Evolutionary conservation across 345 rosid genomes (phyloP), one percentile per base, ranked within the genome.

Genomic region (Eucalyptus dawsonii): DNA sequence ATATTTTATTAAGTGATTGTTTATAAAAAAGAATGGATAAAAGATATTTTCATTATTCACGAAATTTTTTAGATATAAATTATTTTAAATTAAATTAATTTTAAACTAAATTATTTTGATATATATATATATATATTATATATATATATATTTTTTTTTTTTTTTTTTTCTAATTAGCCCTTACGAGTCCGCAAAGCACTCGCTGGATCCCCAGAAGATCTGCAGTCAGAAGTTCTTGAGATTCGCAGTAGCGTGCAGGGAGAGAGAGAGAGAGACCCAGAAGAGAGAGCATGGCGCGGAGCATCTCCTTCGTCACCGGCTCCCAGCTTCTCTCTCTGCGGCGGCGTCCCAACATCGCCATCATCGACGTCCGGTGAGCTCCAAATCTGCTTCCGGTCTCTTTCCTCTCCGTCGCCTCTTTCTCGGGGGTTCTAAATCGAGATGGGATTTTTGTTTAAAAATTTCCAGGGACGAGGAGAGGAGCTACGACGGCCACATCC

Each of bases 401-500:
- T 24, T 11, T 21, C 45, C 51, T 13, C 87, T 29, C 67, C 67
- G 27, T 14, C 13, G 31, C 8, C n/a, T 11, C 17, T 47, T 42
- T 53, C 5, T 86, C 45, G 53, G 58, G 22, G 22, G 34, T 34
- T 34, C 12, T 45, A 8, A 80, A 80, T 65, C 29, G 51, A 49
- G 14, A 14, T 56, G 54, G 34, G 31, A 1, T 62, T 60, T 7
- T 13, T 31, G 88, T 13, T 37, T 4, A 89, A 56, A n/a, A n/a
- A 56, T 24, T 56, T 62, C 62, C 89, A 95, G 98, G 95, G 98
- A 97, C 90, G 98, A 96, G 76, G 99, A 97, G 92, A 97, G 99
- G 94, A 97, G 94, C 87, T 96, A 94, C 92, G 99, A 97, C 86
- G 99, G 99, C 87, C 99, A 97, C 90, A 97, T 97, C 86, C 94